Conservation (phyloP, 2,329 filamentous ascomycete species). For the Alternaria sp. region DNA sequence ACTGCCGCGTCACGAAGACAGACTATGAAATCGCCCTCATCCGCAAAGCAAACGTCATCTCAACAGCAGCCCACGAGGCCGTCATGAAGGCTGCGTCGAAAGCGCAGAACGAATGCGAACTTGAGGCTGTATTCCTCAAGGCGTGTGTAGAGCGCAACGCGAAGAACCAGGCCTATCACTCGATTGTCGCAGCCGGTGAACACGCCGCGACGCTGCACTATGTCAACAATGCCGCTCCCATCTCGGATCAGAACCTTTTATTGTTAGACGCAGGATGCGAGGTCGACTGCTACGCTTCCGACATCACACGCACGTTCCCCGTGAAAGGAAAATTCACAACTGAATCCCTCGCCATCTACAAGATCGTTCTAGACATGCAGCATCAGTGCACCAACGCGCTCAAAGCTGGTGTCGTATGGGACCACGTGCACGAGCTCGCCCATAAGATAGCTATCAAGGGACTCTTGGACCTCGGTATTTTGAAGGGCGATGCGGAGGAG, state of each 20-base stretch:
- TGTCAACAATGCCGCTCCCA: conserved; percentile 58
- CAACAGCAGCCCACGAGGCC: conserved; percentile 75
- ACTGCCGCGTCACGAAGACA: conserved; percentile 81
- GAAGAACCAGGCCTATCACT: conserved; percentile 84
- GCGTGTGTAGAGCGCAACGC: conserved; percentile 76
- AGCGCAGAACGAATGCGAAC: conserved; percentile 78
- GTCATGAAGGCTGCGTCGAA: conserved; percentile 69
- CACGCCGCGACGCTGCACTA: conserved; percentile 90
- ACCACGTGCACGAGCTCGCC: conserved; percentile 79
- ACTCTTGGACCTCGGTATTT: conserved; percentile 75
- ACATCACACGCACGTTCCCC: conserved; percentile 86
- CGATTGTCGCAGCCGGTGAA: conserved; percentile 81
- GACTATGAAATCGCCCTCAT: conserved; percentile 85
- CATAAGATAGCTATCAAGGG: conserved; percentile 84
- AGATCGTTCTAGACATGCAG: conserved; percentile 88
- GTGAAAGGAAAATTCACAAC: conserved; percentile 64
- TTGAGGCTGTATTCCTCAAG: conserved; percentile 81
- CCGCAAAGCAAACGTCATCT: conserved; percentile 79
- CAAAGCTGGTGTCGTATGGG: conserved; percentile 77
- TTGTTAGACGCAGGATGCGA: conserved; percentile 80
- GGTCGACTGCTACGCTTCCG: conserved; percentile 58
- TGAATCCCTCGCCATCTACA: conserved; percentile 66
- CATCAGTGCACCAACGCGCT: conserved; percentile 74
- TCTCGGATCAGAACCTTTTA: conserved; percentile 72
- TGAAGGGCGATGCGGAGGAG: conserved; percentile 64